phyloP scores from a whole-genome alignment of 768 basidiomycete species.

The Lactifluus echinatus region DNA sequence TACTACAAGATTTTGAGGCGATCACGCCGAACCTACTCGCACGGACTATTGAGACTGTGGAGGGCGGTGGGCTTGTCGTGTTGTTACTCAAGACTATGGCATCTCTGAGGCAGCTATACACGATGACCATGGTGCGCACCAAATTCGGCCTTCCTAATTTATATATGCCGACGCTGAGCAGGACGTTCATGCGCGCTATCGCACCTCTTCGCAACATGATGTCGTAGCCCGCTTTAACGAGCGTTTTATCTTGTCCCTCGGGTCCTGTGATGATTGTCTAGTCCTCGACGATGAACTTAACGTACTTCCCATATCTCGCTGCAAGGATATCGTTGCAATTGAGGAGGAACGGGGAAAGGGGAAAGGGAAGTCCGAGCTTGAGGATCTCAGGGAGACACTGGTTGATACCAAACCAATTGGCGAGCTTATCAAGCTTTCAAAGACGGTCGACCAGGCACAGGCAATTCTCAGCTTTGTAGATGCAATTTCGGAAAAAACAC shows the following conservation, averaged over 20 bases:
- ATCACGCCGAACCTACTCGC: slow-evolving; percentile 96
- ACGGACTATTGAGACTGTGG: slow-evolving; percentile 95
- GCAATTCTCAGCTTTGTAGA: slow-evolving; percentile 92
- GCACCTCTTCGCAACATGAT: slow-evolving; percentile 83
- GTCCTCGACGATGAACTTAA: slow-evolving; percentile 97
- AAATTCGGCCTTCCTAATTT: background rate
- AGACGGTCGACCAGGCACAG: slow-evolving; percentile 91
- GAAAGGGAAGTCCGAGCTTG: slow-evolving; percentile 55
- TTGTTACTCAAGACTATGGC: slow-evolving; percentile 92
- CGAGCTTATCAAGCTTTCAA: slow-evolving; percentile 81
- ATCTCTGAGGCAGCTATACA: slow-evolving; percentile 83
- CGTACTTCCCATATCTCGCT: slow-evolving; percentile 90
- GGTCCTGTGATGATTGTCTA: slow-evolving; percentile 85
- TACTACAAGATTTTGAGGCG: slow-evolving; percentile 97
- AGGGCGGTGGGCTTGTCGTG: slow-evolving; percentile 87
- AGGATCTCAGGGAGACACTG: slow-evolving; percentile 67
- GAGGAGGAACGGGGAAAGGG: slow-evolving; percentile 42
- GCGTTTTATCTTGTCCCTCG: slow-evolving; percentile 94
- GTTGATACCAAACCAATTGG: slow-evolving; percentile 81
- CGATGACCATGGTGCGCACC: slow-evolving; percentile 63
- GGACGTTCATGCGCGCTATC: slow-evolving; percentile 94
- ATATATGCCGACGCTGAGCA: slow-evolving; percentile 26
- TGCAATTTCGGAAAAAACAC: slow-evolving; percentile 85
- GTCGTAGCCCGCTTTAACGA: slow-evolving; percentile 97
- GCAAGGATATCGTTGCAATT: slow-evolving; percentile 80